These are phyloP conservation scores for Colletotrichum limetticola DNA, from an alignment of 2,329 filamentous ascomycete species.

Conservation along the genomic window DNA sequence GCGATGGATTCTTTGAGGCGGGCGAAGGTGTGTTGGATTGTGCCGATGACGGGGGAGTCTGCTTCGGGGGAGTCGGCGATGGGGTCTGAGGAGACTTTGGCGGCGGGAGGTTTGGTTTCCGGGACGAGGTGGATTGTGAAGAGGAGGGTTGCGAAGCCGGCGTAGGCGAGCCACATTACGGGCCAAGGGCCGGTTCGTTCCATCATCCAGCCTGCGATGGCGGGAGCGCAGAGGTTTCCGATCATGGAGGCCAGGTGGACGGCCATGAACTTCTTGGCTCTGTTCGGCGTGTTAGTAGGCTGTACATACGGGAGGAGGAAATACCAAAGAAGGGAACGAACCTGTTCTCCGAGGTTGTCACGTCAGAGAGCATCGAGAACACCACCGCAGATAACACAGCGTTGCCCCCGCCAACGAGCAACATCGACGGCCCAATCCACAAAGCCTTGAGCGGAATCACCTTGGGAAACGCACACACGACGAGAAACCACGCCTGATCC, in stretches of 20 bases:
- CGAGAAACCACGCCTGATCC: slow-evolving; percentile 41
- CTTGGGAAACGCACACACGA: slow-evolving; percentile 46
- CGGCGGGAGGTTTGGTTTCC: slow-evolving; percentile 40
- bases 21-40: slow-evolving; percentile 32
- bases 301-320: too few species aligned
- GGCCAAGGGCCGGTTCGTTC: slow-evolving; percentile 43
- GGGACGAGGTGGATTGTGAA: slow-evolving; percentile 41
- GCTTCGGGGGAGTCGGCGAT: slow-evolving; percentile 15
- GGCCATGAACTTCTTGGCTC: slow-evolving; percentile 49
- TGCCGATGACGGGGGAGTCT: not conserved
- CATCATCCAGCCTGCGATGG: slow-evolving; percentile 50
- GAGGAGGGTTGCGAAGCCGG: slow-evolving; percentile 13
- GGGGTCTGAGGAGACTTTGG: slow-evolving; percentile 8
- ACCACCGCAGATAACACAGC: slow-evolving; percentile 44
- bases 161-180: slow-evolving; percentile 7
- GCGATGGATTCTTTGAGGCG: slow-evolving; percentile 35
- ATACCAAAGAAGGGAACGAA: slow-evolving; percentile 30
- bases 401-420: slow-evolving; percentile 50
- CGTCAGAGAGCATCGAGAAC: slow-evolving; percentile 49
- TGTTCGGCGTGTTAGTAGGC: slow-evolving; percentile 29
- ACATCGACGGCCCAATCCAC: slow-evolving; percentile 45
- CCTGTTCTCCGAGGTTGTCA: slow-evolving; percentile 49
- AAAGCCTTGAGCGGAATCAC: slow-evolving; percentile 45
- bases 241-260: slow-evolving; percentile 43
- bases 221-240: slow-evolving; percentile 49